phyloP scores from a whole-genome alignment of 1,284 basidiomycete genomes.

The Gymnopus androsaceus region DNA sequence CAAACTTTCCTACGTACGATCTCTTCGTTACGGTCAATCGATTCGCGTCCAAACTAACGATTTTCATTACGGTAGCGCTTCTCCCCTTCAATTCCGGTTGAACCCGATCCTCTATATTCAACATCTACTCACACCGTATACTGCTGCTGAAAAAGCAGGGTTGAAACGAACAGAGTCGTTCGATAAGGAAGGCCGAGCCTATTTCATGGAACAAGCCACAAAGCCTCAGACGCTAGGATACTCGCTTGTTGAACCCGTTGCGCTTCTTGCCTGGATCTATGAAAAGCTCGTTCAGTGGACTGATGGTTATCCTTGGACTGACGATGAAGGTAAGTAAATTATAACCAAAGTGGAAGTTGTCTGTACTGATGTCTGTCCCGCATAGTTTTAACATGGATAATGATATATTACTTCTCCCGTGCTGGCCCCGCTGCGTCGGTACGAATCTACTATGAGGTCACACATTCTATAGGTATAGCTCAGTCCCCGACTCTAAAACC shows the following conservation, averaged over 20 bases:
- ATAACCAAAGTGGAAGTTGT: background rate
- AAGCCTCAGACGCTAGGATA: constrained; percentile 60
- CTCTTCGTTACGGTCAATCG: background rate
- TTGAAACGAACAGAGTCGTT: constrained; percentile 35
- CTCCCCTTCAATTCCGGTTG: constrained; percentile 23
- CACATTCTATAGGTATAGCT: background rate
- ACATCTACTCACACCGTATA: constrained; percentile 32
- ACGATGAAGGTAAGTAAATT: constrained; percentile 42
- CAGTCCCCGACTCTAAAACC: constrained; percentile 3
- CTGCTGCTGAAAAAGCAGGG: constrained; percentile 36
- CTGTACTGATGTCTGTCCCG: background rate
- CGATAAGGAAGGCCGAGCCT: constrained; percentile 39
- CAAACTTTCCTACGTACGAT: constrained; percentile 31
- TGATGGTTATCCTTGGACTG: constrained; percentile 50
- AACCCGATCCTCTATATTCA: constrained; percentile 32
- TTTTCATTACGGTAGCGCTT: constrained; percentile 22
- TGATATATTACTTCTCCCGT: constrained; percentile 50
- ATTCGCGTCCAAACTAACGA: background rate
- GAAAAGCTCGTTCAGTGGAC: constrained; percentile 55
- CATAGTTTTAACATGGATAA: constrained; percentile 49
- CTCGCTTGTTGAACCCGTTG: constrained; percentile 51
- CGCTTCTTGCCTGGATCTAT: constrained; percentile 59
- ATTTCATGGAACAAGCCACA: constrained; percentile 44
- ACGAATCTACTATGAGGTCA: constrained; percentile 43
- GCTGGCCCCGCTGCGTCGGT: constrained; percentile 45